phyloP scores from a whole-genome alignment of 805 yeast genomes.

The baker's yeast (Saccharomyces cerevisiae) region DNA sequence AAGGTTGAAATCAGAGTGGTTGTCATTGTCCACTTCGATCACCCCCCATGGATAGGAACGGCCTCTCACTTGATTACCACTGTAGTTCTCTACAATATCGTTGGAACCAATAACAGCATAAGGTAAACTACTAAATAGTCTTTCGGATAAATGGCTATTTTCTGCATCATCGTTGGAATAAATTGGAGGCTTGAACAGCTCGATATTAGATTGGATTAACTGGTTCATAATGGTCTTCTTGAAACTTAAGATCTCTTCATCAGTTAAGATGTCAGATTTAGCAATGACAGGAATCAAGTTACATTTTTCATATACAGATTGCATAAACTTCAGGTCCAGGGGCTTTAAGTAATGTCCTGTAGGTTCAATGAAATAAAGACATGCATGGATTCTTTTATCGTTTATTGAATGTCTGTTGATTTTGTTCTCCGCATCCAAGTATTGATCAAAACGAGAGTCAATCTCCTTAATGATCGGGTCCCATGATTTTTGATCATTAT shows the following conservation, averaged over 20 bases:
- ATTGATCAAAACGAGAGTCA: slow-evolving; percentile 75
- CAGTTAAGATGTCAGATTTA: slow-evolving; percentile 86
- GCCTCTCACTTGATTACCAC: slow-evolving; percentile 80
- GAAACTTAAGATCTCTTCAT: slow-evolving; percentile 70
- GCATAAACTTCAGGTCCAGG: slow-evolving; percentile 82
- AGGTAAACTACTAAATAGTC: slow-evolving; percentile 67
- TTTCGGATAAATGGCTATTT: slow-evolving; percentile 53
- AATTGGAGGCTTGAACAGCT: slow-evolving; percentile 66
- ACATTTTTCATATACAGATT: slow-evolving; percentile 79
- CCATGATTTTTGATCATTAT: slow-evolving; percentile 67
- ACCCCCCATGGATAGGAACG: slow-evolving; percentile 96
- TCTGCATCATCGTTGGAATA: slow-evolving; percentile 84
- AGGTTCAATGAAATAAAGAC: slow-evolving; percentile 90
- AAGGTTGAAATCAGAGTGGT: slow-evolving; percentile 84
- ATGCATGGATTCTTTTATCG: slow-evolving; percentile 88
- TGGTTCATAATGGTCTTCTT: slow-evolving; percentile 74
- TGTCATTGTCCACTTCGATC: slow-evolving; percentile 89
- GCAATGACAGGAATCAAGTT: slow-evolving; percentile 93
- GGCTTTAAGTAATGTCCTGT: slow-evolving; percentile 90
- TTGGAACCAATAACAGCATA: slow-evolving; percentile 94
- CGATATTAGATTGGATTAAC: slow-evolving; percentile 63
- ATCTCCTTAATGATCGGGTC: slow-evolving; percentile 86
- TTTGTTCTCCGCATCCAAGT: slow-evolving; percentile 82
- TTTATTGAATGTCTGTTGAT: slow-evolving; percentile 60
- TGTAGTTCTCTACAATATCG: slow-evolving; percentile 52